Evolutionary conservation across 192 early-diverging fungal genomes (phyloP), one percentile per base, ranked within the genome.

Genomic region (Podila epicladia): DNA sequence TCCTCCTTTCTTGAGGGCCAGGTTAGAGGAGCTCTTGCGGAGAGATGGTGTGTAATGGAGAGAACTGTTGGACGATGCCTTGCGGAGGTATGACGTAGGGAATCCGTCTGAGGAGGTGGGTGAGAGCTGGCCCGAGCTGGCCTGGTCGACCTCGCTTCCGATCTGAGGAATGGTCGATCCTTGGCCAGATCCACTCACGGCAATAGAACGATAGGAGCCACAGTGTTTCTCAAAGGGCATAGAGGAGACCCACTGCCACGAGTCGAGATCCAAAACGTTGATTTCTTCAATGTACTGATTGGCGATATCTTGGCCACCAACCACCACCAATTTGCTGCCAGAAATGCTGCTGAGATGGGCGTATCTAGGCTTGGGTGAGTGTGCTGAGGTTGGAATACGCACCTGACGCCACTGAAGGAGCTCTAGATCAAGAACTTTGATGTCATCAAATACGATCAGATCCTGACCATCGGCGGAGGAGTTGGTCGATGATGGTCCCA

Each of bases 221-320:
- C 90, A 89, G 22, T 91, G 89, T 64, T 91, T 88, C 22, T 90
- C 86, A 58, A 94, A 91, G 48, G 83, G 75, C 71, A 86, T 83
- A 20, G 85, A 87, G 15, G 84, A 75, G 31, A 87, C 74, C 93
- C 93, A 94, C 24, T 83, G 85, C 26, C 85, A 86, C 2, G 83
- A 62, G 24, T 85, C 83, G 28, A 94, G 75, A 71, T 93, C 88
- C 38, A 92, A 85, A 3, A 94, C 89, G 57, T 90, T 92, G 58
- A 92, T 84, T 69, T 94, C 92, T 57, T 87, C 87, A 2, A 94
- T 86, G 70, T 94, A 94, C 64, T 89, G 87, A 73, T 92, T 92
- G 41, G 83, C 86, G 62, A 93, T 85, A 53, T 94, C 92, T 74
- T 94, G 93, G 11, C 93, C 93, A 62, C 93, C 93, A 33, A 94